Conservation (phyloP, 495 filamentous ascomycete genomes). For the Rostrohypoxylon terebratum region DNA sequence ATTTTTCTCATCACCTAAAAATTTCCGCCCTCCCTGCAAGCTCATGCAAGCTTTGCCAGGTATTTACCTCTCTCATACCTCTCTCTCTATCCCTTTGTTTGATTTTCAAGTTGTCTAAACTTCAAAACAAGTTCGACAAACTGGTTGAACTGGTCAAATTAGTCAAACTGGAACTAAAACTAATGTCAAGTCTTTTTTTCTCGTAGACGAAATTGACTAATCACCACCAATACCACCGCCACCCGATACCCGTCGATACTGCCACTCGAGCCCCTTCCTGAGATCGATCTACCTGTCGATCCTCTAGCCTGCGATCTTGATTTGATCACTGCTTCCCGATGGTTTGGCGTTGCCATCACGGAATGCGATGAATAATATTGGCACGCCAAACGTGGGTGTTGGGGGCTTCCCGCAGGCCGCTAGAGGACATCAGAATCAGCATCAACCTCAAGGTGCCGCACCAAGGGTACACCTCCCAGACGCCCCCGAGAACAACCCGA, state of each 20-base stretch:
- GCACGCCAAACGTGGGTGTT: constrained; percentile 51
- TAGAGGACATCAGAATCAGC: constrained; percentile 34
- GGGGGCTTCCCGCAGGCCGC: constrained; percentile 59
- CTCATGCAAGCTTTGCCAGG: constrained; percentile 9
- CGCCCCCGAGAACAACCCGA: constrained; percentile 51
- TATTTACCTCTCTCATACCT: constrained; percentile 22
- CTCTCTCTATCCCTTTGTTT: background rate
- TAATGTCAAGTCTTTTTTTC: background rate
- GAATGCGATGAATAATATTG: constrained; percentile 62
- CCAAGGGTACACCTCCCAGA: constrained; percentile 47
- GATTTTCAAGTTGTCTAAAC: background rate
- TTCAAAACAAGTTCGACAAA: background rate
- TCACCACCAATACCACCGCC: background rate
- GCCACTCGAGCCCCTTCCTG: background rate
- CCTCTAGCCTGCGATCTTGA: background rate
- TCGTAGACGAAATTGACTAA: background rate
- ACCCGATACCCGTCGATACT: background rate
- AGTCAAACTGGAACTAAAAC: too few relatives aligned
- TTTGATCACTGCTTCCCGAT: constrained; percentile 25
- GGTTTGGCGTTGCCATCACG: constrained; percentile 47
- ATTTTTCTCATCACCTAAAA: constrained; percentile 26
- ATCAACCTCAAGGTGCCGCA: constrained; percentile 34
- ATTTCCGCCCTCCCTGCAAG: constrained; percentile 23
- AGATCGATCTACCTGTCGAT: background rate
- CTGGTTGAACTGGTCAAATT: background rate